Evolutionary conservation across 352 stramenopile species (phyloP).

Genomic region (Globisporangium splendens): DNA sequence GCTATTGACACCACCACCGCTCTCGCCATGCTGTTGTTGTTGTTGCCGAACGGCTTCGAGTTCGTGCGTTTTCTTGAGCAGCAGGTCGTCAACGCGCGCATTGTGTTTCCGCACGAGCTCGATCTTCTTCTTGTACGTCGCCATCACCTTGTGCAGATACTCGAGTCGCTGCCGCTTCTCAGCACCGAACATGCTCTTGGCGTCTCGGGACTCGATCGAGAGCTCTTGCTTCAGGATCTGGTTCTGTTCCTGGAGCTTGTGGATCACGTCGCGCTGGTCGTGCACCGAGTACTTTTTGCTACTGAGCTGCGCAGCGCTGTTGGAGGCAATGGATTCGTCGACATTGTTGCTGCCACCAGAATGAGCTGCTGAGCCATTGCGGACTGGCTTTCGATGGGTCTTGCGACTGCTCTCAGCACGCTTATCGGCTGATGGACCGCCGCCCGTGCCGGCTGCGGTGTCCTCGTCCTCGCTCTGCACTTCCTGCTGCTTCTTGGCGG

Average conservation of each 20-base stretch:
- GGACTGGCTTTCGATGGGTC: constrained; percentile 5
- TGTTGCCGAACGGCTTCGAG: constrained; percentile 40
- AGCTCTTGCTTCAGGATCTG: constrained; percentile 75
- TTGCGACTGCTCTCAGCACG: constrained; percentile 8
- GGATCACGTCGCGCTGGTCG: constrained; percentile 67
- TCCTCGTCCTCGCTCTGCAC: constrained; percentile 29
- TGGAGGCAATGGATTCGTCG: not conserved
- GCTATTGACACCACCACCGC: not conserved
- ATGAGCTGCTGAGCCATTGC: not conserved
- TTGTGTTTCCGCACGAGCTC: constrained; percentile 35
- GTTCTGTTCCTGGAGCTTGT: constrained; percentile 68
- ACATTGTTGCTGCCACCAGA: constrained; percentile 7
- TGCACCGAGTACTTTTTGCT: constrained; percentile 51
- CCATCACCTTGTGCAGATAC: constrained; percentile 47
- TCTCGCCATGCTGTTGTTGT: constrained; percentile 18
- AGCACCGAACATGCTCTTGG: constrained; percentile 39
- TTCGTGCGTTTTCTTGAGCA: constrained; percentile 43
- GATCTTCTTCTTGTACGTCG: constrained; percentile 48
- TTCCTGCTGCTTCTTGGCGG: constrained; percentile 26
- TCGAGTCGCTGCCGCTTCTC: constrained; percentile 60
- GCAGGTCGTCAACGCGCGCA: constrained; percentile 41
- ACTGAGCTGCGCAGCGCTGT: constrained; percentile 1
- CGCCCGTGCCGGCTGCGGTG: not conserved
- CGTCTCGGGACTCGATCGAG: constrained; percentile 61
- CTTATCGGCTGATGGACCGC: constrained; percentile 7